Conservation (phyloP, 495 filamentous ascomycete species). For the Elasticomyces elasticus region DNA sequence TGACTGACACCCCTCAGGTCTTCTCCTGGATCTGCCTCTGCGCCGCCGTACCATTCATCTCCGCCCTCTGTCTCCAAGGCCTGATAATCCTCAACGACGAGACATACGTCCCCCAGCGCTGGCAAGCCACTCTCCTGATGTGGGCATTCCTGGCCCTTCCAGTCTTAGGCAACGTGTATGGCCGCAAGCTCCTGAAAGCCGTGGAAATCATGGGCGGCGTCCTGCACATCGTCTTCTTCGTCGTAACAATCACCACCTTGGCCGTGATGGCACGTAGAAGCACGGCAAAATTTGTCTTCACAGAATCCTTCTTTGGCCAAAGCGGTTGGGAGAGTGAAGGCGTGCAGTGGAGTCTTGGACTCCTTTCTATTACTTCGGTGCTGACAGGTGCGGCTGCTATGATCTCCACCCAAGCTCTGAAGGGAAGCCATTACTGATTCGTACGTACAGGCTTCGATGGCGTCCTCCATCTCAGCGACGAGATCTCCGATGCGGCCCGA, state of each 20-base stretch:
- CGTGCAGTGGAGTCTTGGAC: not conserved
- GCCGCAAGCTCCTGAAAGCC: not conserved
- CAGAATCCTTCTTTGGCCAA: not conserved
- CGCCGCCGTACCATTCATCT: too few relatives aligned
- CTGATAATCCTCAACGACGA: not conserved
- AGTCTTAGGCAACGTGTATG: not conserved
- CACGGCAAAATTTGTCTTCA: not conserved
- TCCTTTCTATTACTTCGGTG: not conserved
- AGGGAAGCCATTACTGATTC: too few relatives aligned
- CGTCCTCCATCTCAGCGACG: slow-evolving; percentile 12
- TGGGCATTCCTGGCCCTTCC: not conserved
- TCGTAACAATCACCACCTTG: not conserved
- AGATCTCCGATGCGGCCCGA: slow-evolving; percentile 2
- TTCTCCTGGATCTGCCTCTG: too few relatives aligned
- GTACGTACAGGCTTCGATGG: slow-evolving; percentile 14
- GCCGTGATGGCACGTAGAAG: not conserved
- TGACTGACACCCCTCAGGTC: too few relatives aligned
- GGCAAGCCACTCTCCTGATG: slow-evolving; percentile 1
- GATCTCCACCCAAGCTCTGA: too few relatives aligned
- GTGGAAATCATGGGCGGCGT: not conserved
- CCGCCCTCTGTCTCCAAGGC: too few relatives aligned
- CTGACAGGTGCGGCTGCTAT: too few relatives aligned
- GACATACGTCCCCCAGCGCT: not conserved
- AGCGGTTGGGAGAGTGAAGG: not conserved
- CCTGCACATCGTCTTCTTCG: not conserved